A percentile compares a stretch with the other conserved stretches of the same genome.
Evolutionary conservation across 1,284 basidiomycete species (phyloP).

Genomic region (Ustilago esculenta): DNA sequence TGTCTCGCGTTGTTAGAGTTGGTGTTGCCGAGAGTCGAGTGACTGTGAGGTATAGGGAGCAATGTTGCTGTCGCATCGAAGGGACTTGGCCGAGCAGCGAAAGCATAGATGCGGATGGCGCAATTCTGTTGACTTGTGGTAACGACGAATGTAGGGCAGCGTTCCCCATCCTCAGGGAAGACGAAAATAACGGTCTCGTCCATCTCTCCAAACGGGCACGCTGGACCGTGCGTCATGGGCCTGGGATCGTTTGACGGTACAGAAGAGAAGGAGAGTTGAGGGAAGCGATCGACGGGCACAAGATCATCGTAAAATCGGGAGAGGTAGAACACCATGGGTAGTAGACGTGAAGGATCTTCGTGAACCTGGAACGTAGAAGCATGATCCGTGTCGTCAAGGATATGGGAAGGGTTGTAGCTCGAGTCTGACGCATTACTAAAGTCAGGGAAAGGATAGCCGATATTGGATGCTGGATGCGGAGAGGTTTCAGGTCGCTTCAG

Average conservation of each 20-base stretch:
- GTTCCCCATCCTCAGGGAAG: slow-evolving; percentile 2
- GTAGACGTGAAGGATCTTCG: slow-evolving; percentile 14
- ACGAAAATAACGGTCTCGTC: slow-evolving; percentile 50
- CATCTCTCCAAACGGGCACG: slow-evolving; percentile 39
- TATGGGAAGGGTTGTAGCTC: slow-evolving; percentile 20
- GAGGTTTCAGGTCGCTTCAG: slow-evolving; percentile 4
- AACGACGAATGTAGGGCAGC: slow-evolving; percentile 30
- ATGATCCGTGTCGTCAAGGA: slow-evolving; percentile 22
- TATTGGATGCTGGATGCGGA: neutral
- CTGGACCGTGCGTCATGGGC: slow-evolving; percentile 44
- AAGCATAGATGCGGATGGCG: slow-evolving; percentile 48
- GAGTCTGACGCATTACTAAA: slow-evolving; percentile 21
- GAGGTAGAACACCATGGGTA: slow-evolving; percentile 58
- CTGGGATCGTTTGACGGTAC: slow-evolving; percentile 1
- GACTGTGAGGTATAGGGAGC: slow-evolving; percentile 22
- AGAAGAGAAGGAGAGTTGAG: slow-evolving; percentile 23
- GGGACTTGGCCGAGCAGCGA: slow-evolving; percentile 26
- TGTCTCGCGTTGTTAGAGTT: neutral
- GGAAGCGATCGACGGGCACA: slow-evolving; percentile 44
- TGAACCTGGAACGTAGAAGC: slow-evolving; percentile 15
- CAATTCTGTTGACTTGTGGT: slow-evolving; percentile 25
- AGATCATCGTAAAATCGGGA: slow-evolving; percentile 55
- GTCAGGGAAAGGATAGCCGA: slow-evolving; percentile 34
- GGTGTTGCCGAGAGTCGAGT: slow-evolving; percentile 10
- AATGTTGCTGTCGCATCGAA: slow-evolving; percentile 33